A percentile compares a stretch with the other conserved stretches of the same genome.
phyloP scores from a whole-genome alignment of 257 asterid species.

The Nicotiana obtusifolia region DNA sequence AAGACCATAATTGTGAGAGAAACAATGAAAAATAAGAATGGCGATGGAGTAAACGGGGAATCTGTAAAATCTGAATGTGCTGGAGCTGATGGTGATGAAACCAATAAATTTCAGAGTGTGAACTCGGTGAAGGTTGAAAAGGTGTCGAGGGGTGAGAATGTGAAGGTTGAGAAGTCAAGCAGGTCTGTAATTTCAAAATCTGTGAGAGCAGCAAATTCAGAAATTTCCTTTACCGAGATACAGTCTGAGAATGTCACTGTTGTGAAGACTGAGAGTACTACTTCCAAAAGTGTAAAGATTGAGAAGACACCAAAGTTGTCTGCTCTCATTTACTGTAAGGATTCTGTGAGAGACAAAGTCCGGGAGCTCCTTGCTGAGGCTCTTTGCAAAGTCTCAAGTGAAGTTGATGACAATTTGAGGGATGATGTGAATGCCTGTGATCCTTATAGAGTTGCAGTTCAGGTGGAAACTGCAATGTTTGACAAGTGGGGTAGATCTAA shows the following conservation, averaged over 20 bases:
- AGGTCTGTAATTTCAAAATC: conserved; percentile 17
- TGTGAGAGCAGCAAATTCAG: conserved; percentile 25
- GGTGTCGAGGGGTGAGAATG: neutral
- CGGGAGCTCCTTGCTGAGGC: conserved; percentile 40
- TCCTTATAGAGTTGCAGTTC: conserved; percentile 50
- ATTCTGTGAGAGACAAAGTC: conserved; percentile 36
- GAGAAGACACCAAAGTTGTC: conserved; percentile 38
- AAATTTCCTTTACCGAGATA: conserved; percentile 28
- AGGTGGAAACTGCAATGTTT: conserved; percentile 38
- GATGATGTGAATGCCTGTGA: conserved; percentile 45
- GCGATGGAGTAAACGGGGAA: conserved; percentile 28
- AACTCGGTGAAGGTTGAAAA: conserved; percentile 33
- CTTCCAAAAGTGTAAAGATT: conserved; percentile 25
- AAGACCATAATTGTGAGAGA: conserved; percentile 68
- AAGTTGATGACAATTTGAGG: conserved; percentile 35
- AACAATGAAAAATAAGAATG: conserved; percentile 50
- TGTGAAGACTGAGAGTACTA: conserved; percentile 17
- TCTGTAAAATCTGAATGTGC: conserved; percentile 26
- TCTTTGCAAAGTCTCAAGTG: conserved; percentile 30
- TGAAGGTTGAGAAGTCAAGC: conserved; percentile 36
- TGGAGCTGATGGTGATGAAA: conserved; percentile 29
- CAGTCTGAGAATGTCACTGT: conserved; percentile 27
- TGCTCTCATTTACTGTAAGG: conserved; percentile 33
- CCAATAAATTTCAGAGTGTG: conserved; percentile 34
- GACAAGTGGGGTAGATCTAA: conserved; percentile 41